phyloP scores from a whole-genome alignment of 2,329 filamentous ascomycete genomes.

The Phaeophleospora eucalypticola region DNA sequence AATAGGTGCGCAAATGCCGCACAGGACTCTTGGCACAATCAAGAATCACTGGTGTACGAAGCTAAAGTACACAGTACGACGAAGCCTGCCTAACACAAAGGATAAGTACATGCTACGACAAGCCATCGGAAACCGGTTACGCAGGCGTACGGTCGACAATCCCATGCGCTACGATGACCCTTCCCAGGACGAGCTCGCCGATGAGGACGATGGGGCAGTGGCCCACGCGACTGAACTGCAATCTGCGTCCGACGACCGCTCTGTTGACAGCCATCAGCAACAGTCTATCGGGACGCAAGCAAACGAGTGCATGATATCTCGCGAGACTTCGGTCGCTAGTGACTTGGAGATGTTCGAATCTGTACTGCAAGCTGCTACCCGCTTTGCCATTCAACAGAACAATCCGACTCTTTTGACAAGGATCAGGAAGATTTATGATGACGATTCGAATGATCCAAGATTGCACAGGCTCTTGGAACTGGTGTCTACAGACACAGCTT shows the following conservation, averaged over 20 bases:
- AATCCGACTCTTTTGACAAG: conserved; percentile 1
- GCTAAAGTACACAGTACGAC: background rate
- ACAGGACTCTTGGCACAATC: conserved; percentile 7
- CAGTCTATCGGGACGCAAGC: background rate
- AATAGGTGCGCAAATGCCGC: conserved; percentile 6
- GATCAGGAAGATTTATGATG: conserved; percentile 5
- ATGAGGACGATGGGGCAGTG: too few species aligned
- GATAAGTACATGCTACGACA: conserved; percentile 10
- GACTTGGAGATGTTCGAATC: background rate
- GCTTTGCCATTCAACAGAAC: conserved; percentile 4
- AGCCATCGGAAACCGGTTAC: conserved; percentile 13
- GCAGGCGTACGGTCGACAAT: conserved; percentile 6
- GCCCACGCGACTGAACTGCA: too few species aligned
- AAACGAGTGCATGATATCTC: background rate
- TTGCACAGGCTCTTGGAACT: background rate
- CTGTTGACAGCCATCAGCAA: background rate
- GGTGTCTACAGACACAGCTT: background rate
- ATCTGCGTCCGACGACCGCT: too few species aligned
- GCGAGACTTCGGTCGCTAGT: background rate
- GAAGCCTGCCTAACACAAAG: conserved; percentile 3
- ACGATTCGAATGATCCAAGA: background rate
- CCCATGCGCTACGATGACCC: background rate
- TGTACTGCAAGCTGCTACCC: conserved; percentile 1
- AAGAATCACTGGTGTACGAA: conserved; percentile 7
- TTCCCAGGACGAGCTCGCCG: background rate